phyloP scores from a whole-genome alignment of 371 early-diverging fungal species.

The Saksenaea oblongispora region DNA sequence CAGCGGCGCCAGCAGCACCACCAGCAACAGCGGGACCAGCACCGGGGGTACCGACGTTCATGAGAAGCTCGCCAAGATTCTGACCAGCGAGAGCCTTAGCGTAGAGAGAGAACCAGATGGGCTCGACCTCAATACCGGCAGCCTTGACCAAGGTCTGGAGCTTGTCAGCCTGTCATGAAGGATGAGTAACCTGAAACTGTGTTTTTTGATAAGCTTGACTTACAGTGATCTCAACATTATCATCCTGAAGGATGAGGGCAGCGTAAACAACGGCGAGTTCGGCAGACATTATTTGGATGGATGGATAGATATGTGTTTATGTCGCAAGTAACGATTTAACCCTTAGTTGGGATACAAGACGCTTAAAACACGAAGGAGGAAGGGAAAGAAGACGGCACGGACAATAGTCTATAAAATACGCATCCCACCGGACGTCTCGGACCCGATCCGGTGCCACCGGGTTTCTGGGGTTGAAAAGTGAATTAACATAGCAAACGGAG shows the following conservation, averaged over 20 bases:
- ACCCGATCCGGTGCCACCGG: too few relatives aligned
- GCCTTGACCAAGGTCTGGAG: slow-evolving; percentile 87
- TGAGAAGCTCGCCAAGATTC: slow-evolving; percentile 85
- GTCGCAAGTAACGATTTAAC: slow-evolving; percentile 6
- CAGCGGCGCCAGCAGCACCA: slow-evolving; percentile 51
- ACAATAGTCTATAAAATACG: too few relatives aligned
- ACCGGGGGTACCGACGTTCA: slow-evolving; percentile 88
- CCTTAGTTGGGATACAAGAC: slow-evolving; percentile 3
- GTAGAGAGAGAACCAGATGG: slow-evolving; percentile 94
- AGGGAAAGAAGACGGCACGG: neutral
- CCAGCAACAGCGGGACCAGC: slow-evolving; percentile 67
- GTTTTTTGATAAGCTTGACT: slow-evolving; percentile 33
- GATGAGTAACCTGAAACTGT: neutral
- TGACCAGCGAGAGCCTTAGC: slow-evolving; percentile 97
- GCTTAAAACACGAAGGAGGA: slow-evolving; percentile 4
- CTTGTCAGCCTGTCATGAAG: slow-evolving; percentile 82
- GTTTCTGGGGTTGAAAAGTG: too few relatives aligned
- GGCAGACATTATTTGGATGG: slow-evolving; percentile 39
- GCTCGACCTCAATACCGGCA: slow-evolving; percentile 90
- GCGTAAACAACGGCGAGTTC: slow-evolving; percentile 95
- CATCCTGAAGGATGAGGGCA: slow-evolving; percentile 95
- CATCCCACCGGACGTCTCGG: too few relatives aligned
- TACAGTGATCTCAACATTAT: slow-evolving; percentile 91
- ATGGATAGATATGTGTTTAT: slow-evolving; percentile 1
- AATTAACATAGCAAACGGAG: too few relatives aligned